Conservation (phyloP, 805 yeast species). For the Kluyveromyces wickerhamii region DNA sequence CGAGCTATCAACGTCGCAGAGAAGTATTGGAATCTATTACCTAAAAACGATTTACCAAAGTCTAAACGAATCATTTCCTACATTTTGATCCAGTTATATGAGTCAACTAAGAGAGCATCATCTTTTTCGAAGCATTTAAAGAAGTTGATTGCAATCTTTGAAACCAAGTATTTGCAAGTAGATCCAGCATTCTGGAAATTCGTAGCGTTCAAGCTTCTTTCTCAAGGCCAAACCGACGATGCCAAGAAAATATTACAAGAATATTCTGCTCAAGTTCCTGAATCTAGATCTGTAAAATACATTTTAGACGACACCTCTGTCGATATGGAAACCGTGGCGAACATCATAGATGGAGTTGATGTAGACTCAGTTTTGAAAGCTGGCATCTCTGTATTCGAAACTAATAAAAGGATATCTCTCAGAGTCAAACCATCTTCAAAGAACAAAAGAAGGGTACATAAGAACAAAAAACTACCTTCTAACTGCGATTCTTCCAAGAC, state of each 20-base stretch:
- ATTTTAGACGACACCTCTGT: slow-evolving; percentile 4
- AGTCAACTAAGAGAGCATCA: slow-evolving; percentile 14
- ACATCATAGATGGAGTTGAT: slow-evolving; percentile 18
- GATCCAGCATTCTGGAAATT: slow-evolving; percentile 24
- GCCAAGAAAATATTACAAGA: slow-evolving; percentile 14
- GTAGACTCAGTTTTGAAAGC: slow-evolving; percentile 14
- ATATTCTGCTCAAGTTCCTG: not conserved
- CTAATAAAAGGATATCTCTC: not conserved
- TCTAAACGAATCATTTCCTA: slow-evolving; percentile 13
- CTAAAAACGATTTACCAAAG: not conserved
- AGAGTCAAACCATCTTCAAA: slow-evolving; percentile 2
- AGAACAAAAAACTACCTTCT: slow-evolving; percentile 33
- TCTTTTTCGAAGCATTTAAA: slow-evolving; percentile 16
- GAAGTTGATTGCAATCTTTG: slow-evolving; percentile 7
- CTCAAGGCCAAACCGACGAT: slow-evolving; percentile 12
- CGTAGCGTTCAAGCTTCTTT: slow-evolving; percentile 22
- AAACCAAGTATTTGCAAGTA: slow-evolving; percentile 4
- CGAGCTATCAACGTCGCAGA: slow-evolving; percentile 25
- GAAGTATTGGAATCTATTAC: slow-evolving; percentile 13
- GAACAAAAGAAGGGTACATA: slow-evolving; percentile 29
- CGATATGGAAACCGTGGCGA: slow-evolving; percentile 11
- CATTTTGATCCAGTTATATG: slow-evolving; percentile 22
- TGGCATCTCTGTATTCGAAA: slow-evolving; percentile 18
- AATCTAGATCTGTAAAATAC: not conserved
- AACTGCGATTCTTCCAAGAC: slow-evolving; percentile 33